Base-by-base conservation (phyloP, 352 stramenopile species). In the Hyaloperonospora brassicae region DNA sequence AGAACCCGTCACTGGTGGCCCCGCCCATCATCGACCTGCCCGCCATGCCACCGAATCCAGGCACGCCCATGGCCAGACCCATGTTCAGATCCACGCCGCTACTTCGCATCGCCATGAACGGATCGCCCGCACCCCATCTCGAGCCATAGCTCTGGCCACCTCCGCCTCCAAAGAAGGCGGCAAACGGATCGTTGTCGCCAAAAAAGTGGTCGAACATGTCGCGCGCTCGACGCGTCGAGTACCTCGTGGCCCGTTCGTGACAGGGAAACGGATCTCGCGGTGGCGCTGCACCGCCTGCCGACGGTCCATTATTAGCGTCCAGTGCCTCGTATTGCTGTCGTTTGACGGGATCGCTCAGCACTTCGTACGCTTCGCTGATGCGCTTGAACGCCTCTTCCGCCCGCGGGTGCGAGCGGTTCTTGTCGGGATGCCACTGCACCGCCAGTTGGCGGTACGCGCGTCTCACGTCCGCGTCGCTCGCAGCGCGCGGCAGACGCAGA, bases 351-450 rank as follows among this genome's bases (percentile, higher is more conserved):
- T 97, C 84, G 36, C 73, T 81, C 50, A 97, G 62, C 24, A 93
- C 72, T 44, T 93, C 86, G 57, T 97, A 97, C 11, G 93, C 91
- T 52, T 94, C 67, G 25, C 80, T 84, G 22, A 97, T 76, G 50
- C 80, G 78, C 64, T 95, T 93, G 64, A 97, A 97, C 47, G 84
- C 81, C 51, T 96, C 89, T 25, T 89, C 79, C 10, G 90, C 89
- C 17, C 65, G 63, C 23, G 86, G 68, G 57, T 87, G 62, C 22
- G 77, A 71, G 36, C 83, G 76, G 62, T 97, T 96, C 65, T 97
- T 97, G 62, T 98, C 93, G 1, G 93, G 93, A 61, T 98, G 93
- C 70, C 88, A 97, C 56, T 93, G 92, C 35, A 97, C 67, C 25
- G 77, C 77, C 52, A 89, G 56, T 45, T 81, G 82, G 10, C 72